Evolutionary conservation across 768 basidiomycete species (phyloP).

Genomic region (Serendipita indica): DNA sequence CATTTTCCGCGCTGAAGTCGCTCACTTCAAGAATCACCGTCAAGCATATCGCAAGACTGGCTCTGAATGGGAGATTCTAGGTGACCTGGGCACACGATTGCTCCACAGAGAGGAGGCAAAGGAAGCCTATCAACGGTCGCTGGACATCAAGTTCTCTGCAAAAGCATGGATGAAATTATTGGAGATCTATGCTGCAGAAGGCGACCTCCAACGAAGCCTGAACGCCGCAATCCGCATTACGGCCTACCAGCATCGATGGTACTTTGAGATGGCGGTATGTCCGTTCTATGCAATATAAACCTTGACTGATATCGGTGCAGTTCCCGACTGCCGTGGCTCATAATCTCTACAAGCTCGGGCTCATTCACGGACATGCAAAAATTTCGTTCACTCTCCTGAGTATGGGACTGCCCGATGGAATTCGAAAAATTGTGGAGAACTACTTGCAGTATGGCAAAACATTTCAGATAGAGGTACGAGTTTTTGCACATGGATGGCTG

Average conservation of each 20-base stretch:
- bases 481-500: no score
- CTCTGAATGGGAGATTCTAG: slow-evolving; percentile 95
- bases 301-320: slow-evolving; percentile 25
- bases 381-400: slow-evolving; percentile 85
- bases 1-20: slow-evolving; percentile 95
- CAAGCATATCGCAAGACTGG: slow-evolving; percentile 96
- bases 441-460: slow-evolving; percentile 75
- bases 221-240: slow-evolving; percentile 88
- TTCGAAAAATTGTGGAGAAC: slow-evolving; percentile 85
- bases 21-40: slow-evolving; percentile 97
- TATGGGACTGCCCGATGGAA: slow-evolving; percentile 83
- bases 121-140: slow-evolving; percentile 89
- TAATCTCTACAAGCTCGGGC: slow-evolving; percentile 84
- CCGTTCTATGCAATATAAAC: no score
- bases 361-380: slow-evolving; percentile 85
- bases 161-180: slow-evolving; percentile 91
- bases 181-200: slow-evolving; percentile 94
- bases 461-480: slow-evolving; percentile 63
- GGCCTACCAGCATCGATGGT: slow-evolving; percentile 56
- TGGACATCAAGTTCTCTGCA: slow-evolving; percentile 74
- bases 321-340: slow-evolving; percentile 85
- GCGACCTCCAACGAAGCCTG: slow-evolving; percentile 78
- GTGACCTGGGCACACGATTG: slow-evolving; percentile 81
- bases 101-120: slow-evolving; percentile 98
- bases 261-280: slow-evolving; percentile 5